These are phyloP conservation scores for Yamadazyma tumulicola DNA, from an alignment of 805 yeast species.

Conservation along the genomic window DNA sequence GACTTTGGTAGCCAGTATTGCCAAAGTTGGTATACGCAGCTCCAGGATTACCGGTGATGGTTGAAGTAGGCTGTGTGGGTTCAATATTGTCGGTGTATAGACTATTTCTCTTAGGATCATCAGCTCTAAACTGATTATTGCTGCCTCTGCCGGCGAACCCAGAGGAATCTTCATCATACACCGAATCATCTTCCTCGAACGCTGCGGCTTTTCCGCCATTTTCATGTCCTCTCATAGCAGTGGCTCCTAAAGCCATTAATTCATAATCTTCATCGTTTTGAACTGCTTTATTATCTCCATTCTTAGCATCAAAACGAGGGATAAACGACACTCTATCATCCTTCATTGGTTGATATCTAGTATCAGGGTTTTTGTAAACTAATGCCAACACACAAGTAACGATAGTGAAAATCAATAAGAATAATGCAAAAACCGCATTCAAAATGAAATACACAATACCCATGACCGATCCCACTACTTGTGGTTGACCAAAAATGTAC, in stretches of 20 bases:
- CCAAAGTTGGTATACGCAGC: slow-evolving; percentile 16
- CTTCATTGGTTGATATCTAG: slow-evolving; percentile 91
- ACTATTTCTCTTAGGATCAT: slow-evolving; percentile 24
- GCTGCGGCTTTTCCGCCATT: slow-evolving; percentile 23
- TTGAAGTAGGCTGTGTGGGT: slow-evolving; percentile 42
- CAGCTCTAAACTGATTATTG: slow-evolving; percentile 10
- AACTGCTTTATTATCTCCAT: slow-evolving; percentile 14
- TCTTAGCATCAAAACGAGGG: slow-evolving; percentile 50
- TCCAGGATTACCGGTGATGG: slow-evolving; percentile 39
- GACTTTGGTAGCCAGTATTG: slow-evolving; percentile 8
- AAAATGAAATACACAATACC: slow-evolving; percentile 86
- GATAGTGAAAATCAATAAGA: slow-evolving; percentile 79
- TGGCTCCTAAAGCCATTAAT: slow-evolving; percentile 69
- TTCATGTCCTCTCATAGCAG: slow-evolving; percentile 63
- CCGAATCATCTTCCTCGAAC: slow-evolving; percentile 30
- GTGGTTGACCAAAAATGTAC: slow-evolving; percentile 76
- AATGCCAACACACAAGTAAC: slow-evolving; percentile 84
- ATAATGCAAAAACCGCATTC: slow-evolving; percentile 84
- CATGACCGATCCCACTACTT: slow-evolving; percentile 85
- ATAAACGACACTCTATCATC: slow-evolving; percentile 97
- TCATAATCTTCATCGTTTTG: slow-evolving; percentile 47
- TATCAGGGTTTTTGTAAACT: slow-evolving; percentile 87
- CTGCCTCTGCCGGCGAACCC: slow-evolving; percentile 11
- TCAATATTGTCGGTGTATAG: slow-evolving; percentile 24
- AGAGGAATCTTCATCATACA: slow-evolving; percentile 27